phyloP scores from a whole-genome alignment of 2,329 filamentous ascomycete species.

The Sphaceloma murrayae region DNA sequence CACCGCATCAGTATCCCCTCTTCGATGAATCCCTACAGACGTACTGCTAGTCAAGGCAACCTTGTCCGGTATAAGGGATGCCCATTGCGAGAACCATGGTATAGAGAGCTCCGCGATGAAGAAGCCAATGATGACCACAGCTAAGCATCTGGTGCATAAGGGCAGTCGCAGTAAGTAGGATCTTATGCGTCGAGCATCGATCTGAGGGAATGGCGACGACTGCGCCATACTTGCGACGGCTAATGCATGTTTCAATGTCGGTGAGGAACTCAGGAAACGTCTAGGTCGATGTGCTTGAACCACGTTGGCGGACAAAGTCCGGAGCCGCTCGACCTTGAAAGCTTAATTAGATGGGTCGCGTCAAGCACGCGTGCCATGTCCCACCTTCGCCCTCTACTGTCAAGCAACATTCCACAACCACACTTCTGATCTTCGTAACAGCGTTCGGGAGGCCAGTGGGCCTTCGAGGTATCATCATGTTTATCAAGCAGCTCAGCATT shows the following conservation, averaged over 20 bases:
- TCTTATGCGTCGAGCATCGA: slow-evolving; percentile 64
- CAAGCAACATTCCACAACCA: neutral
- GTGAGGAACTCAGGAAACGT: too few relatives aligned
- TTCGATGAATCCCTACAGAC: slow-evolving; percentile 28
- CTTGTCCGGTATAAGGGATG: slow-evolving; percentile 66
- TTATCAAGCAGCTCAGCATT: slow-evolving; percentile 99
- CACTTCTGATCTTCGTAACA: too few relatives aligned
- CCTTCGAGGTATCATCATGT: slow-evolving; percentile 50
- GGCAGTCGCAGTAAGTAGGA: slow-evolving; percentile 80
- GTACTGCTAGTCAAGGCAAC: slow-evolving; percentile 61
- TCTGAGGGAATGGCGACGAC: slow-evolving; percentile 39
- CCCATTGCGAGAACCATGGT: slow-evolving; percentile 68
- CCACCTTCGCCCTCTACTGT: neutral
- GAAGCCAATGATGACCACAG: slow-evolving; percentile 56
- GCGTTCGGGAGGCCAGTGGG: neutral
- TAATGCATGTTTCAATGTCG: slow-evolving; percentile 14
- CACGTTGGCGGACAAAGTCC: too few relatives aligned
- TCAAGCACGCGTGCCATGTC: neutral
- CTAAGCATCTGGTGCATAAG: slow-evolving; percentile 66
- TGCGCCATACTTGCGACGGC: slow-evolving; percentile 33
- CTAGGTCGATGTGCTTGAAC: too few relatives aligned
- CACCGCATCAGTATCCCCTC: too few relatives aligned
- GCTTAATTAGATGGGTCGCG: too few relatives aligned
- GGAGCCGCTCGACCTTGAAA: too few relatives aligned
- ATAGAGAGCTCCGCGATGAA: slow-evolving; percentile 62